Percentiles rank a stretch among this genome's conserved stretches.
Evolutionary conservation across 805 yeast genomes (phyloP).

Genomic region (Ogataea wickerhamii): DNA sequence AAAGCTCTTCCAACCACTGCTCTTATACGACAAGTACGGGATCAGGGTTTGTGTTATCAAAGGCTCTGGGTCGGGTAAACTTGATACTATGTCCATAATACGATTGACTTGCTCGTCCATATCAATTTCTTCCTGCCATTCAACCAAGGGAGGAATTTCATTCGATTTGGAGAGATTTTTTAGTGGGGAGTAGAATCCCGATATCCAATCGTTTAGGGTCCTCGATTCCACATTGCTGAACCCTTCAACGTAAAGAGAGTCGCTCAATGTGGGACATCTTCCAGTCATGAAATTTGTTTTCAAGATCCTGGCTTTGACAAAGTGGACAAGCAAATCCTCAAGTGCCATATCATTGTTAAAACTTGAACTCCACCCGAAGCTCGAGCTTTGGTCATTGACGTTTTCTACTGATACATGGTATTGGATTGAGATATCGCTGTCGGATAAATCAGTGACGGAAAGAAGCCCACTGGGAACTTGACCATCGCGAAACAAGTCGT

Average conservation of each 20-base stretch:
- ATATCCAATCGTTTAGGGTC: conserved; percentile 21
- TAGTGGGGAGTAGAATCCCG: conserved; percentile 23
- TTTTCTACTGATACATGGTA: background rate
- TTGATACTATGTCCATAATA: conserved; percentile 13
- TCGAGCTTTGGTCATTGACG: background rate
- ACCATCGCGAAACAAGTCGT: conserved; percentile 1
- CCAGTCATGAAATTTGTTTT: conserved; percentile 16
- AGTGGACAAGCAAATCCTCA: conserved; percentile 11
- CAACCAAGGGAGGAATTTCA: conserved; percentile 17
- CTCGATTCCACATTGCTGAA: conserved; percentile 4
- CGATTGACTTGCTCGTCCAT: conserved; percentile 19
- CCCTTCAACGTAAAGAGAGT: conserved; percentile 1
- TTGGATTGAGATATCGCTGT: background rate
- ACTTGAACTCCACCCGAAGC: conserved; percentile 1
- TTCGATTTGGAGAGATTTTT: conserved; percentile 8
- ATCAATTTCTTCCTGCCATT: conserved; percentile 17
- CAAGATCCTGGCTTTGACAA: conserved; percentile 22
- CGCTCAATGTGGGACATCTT: conserved; percentile 6
- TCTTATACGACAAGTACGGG: conserved; percentile 18
- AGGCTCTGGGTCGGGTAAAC: conserved; percentile 2
- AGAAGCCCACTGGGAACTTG: conserved; percentile 5
- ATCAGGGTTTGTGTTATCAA: conserved; percentile 15
- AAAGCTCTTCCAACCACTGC: conserved; percentile 15
- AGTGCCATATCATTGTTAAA: background rate
- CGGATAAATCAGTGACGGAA: conserved; percentile 1